phyloP scores from a whole-genome alignment of 83 land plant species.

The Larix sibirica region DNA sequence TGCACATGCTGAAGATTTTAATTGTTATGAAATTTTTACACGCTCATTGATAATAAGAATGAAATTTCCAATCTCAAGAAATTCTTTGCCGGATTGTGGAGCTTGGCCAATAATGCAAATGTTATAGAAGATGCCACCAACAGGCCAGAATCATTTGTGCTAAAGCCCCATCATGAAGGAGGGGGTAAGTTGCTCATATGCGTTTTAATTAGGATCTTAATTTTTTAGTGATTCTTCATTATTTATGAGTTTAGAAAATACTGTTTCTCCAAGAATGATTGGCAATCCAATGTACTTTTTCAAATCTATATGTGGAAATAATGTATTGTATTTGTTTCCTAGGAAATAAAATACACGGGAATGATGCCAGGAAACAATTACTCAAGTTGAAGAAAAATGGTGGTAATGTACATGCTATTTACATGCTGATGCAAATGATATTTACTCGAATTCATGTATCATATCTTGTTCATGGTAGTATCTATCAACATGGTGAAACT shows the following conservation, averaged over 20 bases:
- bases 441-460: conserved; percentile 70
- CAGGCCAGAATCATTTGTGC: conserved; percentile 78
- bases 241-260: neutral
- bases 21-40: conserved; percentile 21
- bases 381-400: conserved; percentile 51
- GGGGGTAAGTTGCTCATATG: conserved; percentile 58
- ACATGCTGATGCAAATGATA: conserved; percentile 96
- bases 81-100: conserved; percentile 98
- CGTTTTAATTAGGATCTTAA: neutral
- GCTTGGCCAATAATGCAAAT: conserved; percentile 64
- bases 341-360: conserved; percentile 96
- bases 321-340: neutral
- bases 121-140: conserved; percentile 64
- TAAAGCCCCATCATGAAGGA: conserved; percentile 99
- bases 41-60: conserved; percentile 75
- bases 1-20: neutral
- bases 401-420: conserved; percentile 72
- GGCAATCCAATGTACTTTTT: neutral
- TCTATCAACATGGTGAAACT: conserved; percentile 55
- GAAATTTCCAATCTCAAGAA: conserved; percentile 65
- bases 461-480: conserved; percentile 75
- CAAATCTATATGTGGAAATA: too few relatives aligned
- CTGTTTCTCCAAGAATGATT: neutral
- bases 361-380: conserved; percentile 62
- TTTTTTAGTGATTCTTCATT: neutral